Evolutionary conservation across 2,329 filamentous ascomycete species (phyloP), one percentile per base, ranked within the genome.

Genomic region (Chalara sp.): DNA sequence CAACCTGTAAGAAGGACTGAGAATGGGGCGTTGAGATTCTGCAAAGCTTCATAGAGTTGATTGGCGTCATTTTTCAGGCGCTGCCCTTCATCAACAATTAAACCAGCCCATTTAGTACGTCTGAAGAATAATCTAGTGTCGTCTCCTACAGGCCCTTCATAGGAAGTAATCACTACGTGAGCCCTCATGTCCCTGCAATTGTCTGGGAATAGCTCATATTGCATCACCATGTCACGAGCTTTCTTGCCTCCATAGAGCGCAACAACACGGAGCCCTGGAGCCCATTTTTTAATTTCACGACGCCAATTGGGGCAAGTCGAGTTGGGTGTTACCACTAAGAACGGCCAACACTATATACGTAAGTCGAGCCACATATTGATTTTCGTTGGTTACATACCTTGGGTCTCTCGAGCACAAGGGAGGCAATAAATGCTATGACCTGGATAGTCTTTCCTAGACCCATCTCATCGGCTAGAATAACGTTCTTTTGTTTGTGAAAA

Each of bases 231-330:
- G 37, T 87, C 81, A 58, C 93, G 86, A 12, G 90, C 77, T 46
- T 79, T 76, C 47, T 76, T 78, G 12, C 86, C 86, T 44, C 93
- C 93, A 65, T 95, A 95, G 65, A 93, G 97, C 0, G 90, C 86
- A n/a, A 96, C 90, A 6, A 95, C 90, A 41, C 90, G 83, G 35
- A 97, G 71, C 6, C 80, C 81, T 1, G 92, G 92, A 0, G 87
- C 84, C 92, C 92, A 99, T 58, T 87, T 84, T 71, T 95, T 95
- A 67, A 97, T 89, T 65, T 99, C 93, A 46, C 92, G 84, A 5
- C 92, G 86, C 92, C 93, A 99, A 65, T 99, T 99, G n/a, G 90
- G 82, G 66, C 90, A 95, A 0, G 93, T 99, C 0, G 92, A 85
- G 64, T 97, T 97, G 0, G 93, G 93, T 1, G 95, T 92, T 2